phyloP scores from a whole-genome alignment of 1,139 yeast species.

The Blastobotrys arbuscula region DNA sequence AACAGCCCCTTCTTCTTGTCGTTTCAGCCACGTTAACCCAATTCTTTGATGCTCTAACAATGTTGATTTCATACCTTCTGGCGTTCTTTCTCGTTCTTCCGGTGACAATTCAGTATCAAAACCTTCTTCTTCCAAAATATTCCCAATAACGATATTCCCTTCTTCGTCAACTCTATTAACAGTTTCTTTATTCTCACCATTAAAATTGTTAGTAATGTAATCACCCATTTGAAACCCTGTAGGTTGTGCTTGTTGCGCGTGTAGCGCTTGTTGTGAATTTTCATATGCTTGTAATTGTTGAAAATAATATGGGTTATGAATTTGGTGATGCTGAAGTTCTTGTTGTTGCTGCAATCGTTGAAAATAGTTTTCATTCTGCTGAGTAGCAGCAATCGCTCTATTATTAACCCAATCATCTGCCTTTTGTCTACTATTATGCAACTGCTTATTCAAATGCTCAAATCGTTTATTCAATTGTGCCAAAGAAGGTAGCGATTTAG shows the following conservation, averaged over 20 bases:
- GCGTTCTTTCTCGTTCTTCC: slow-evolving; percentile 59
- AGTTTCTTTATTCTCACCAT: neutral
- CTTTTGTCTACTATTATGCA: neutral
- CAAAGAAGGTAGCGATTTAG: neutral
- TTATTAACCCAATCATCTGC: neutral
- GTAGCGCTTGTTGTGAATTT: too few species aligned
- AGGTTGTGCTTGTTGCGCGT: too few species aligned
- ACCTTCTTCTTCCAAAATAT: neutral
- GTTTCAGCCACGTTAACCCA: slow-evolving; percentile 76
- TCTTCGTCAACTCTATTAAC: neutral
- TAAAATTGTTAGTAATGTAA: too few species aligned
- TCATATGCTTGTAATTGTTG: neutral
- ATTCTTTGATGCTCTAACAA: slow-evolving; percentile 78
- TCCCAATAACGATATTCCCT: neutral
- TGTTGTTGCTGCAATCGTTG: neutral
- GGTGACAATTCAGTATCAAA: slow-evolving; percentile 25
- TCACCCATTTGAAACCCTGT: too few species aligned
- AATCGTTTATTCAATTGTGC: neutral
- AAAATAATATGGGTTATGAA: too few species aligned
- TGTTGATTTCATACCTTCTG: slow-evolving; percentile 58
- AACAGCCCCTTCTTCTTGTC: slow-evolving; percentile 49
- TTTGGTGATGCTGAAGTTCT: neutral
- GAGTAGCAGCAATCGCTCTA: neutral
- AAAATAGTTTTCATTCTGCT: neutral
- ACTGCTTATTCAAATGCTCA: neutral